A percentile compares a stretch with the other conserved stretches of the same genome.
Conservation (phyloP, 768 basidiomycete species). For the Obba rivulosa region DNA sequence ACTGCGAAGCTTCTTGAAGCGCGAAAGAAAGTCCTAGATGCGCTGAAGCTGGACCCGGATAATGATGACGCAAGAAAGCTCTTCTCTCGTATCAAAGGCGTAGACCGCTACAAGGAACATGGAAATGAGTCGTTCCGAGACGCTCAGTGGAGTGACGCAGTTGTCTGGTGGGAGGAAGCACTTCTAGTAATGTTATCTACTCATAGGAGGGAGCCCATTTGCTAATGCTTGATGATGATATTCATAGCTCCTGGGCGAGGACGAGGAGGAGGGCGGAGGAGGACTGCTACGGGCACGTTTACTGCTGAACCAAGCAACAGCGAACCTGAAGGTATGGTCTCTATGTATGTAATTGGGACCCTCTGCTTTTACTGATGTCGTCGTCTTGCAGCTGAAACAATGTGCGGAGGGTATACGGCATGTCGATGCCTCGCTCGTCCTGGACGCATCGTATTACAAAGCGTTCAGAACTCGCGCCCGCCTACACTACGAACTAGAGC, state of each 20-base stretch:
- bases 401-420: slow-evolving; percentile 64
- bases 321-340: slow-evolving; percentile 55
- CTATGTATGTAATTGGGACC: too few species aligned
- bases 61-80: slow-evolving; percentile 58
- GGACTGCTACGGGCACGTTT: slow-evolving; percentile 73
- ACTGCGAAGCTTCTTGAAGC: slow-evolving; percentile 61
- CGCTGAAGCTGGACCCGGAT: slow-evolving; percentile 70
- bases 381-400: slow-evolving; percentile 42
- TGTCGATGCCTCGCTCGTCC: slow-evolving; percentile 54
- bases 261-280: slow-evolving; percentile 65
- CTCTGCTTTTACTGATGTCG: not conserved
- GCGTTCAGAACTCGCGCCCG: slow-evolving; percentile 78
- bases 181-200: slow-evolving; percentile 45
- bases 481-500: slow-evolving; percentile 62
- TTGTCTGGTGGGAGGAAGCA: slow-evolving; percentile 60
- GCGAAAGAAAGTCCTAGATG: slow-evolving; percentile 57
- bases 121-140: slow-evolving; percentile 68
- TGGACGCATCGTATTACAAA: slow-evolving; percentile 66
- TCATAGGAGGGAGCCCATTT: slow-evolving; percentile 66
- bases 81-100: slow-evolving; percentile 64
- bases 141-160: slow-evolving; percentile 50
- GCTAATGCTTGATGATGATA: slow-evolving; percentile 29
- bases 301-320: slow-evolving; percentile 74
- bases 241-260: slow-evolving; percentile 54
- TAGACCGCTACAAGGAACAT: slow-evolving; percentile 74